These are phyloP conservation scores for Geotrichum siamense DNA, from an alignment of 1,139 yeast species.

Conservation along the genomic window DNA sequence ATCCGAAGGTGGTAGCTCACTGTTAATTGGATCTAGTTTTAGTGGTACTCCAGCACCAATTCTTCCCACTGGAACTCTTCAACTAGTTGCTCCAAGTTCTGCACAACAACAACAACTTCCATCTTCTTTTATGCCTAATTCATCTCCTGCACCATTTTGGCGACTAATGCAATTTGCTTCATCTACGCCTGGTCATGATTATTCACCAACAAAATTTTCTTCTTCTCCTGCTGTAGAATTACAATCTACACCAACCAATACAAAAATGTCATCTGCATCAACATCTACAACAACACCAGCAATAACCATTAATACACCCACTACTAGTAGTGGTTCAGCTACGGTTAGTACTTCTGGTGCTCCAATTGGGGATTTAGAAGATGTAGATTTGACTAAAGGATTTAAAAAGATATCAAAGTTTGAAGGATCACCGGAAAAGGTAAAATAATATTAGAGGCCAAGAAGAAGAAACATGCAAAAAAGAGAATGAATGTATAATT, in stretches of 20 bases:
- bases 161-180: slow-evolving; percentile 35
- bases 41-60: slow-evolving; percentile 27
- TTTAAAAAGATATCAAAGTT: slow-evolving; percentile 15
- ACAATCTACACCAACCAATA: not conserved
- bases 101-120: slow-evolving; percentile 37
- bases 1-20: slow-evolving; percentile 4
- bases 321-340: not conserved
- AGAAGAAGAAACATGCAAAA: too few relatives aligned
- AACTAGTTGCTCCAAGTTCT: slow-evolving; percentile 38
- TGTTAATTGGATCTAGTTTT: slow-evolving; percentile 1
- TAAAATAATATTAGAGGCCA: too few relatives aligned
- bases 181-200: slow-evolving; percentile 31
- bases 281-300: not conserved
- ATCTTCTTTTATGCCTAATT: slow-evolving; percentile 37
- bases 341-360: slow-evolving; percentile 20
- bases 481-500: not conserved
- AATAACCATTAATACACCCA: not conserved
- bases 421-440: slow-evolving; percentile 11
- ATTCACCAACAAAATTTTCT: slow-evolving; percentile 32
- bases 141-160: slow-evolving; percentile 41
- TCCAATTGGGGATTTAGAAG: slow-evolving; percentile 40
- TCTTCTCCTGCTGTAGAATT: slow-evolving; percentile 26
- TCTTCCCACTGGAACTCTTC: slow-evolving; percentile 21
- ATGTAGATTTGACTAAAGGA: slow-evolving; percentile 39
- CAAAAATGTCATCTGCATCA: too few relatives aligned